Conservation (phyloP, 345 rosid species). For the Turnera subulata region DNA sequence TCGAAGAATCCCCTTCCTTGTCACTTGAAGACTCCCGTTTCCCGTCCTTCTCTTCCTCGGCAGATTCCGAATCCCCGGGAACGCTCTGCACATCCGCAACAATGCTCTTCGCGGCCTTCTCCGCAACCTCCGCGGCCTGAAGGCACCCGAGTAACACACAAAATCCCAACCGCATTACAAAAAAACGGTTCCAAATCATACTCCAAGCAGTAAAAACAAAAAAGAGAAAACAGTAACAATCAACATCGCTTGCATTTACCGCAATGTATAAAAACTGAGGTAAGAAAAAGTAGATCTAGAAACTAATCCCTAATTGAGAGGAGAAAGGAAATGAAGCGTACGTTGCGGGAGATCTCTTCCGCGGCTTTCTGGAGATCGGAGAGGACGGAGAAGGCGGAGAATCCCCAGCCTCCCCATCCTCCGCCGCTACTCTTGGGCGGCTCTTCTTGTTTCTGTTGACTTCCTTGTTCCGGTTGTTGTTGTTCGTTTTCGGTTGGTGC, state of each 20-base stretch:
- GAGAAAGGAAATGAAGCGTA: constrained; percentile 11
- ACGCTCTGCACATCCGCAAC: constrained; percentile 44
- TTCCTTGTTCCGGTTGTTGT: background rate
- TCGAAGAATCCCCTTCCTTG: too few species aligned
- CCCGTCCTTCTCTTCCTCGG: constrained; percentile 57
- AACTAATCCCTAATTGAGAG: background rate
- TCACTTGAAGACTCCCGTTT: constrained; percentile 39
- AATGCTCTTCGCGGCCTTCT: constrained; percentile 79
- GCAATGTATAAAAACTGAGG: background rate
- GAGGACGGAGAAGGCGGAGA: constrained; percentile 68
- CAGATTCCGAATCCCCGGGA: constrained; percentile 55
- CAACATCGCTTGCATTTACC: background rate
- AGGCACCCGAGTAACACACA: constrained; percentile 18
- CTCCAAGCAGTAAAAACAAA: background rate
- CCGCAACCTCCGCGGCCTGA: constrained; percentile 84
- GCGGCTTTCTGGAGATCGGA: constrained; percentile 96
- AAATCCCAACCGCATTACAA: constrained; percentile 1
- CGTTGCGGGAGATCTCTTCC: constrained; percentile 92
- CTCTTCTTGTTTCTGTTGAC: constrained; percentile 2
- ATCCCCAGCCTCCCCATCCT: constrained; percentile 94
- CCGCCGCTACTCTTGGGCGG: constrained; percentile 18
- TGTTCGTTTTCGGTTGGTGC: background rate
- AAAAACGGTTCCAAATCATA: background rate
- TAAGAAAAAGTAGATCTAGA: background rate
- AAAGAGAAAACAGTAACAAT: background rate